Evolutionary conservation across 2,329 filamentous ascomycete genomes (phyloP).

Genomic region (Cladosporium oxysporum): DNA sequence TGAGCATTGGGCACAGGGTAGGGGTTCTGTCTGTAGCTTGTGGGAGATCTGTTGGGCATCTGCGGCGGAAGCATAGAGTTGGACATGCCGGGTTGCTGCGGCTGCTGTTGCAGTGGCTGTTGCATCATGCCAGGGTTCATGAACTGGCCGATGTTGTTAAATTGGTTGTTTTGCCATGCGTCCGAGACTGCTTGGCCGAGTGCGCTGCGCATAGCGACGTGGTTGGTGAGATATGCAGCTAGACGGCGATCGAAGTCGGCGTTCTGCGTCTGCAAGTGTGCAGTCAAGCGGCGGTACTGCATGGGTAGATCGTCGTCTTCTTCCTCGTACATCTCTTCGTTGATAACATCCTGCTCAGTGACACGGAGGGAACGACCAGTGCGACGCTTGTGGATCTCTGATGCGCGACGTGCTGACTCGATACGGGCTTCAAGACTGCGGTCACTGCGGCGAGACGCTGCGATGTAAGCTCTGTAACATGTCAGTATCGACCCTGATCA

Average conservation of each 20-base stretch:
- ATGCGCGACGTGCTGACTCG: constrained; percentile 83
- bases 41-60: constrained; percentile 27
- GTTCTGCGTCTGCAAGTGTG: constrained; percentile 62
- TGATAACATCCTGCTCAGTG: constrained; percentile 81
- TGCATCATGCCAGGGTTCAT: constrained; percentile 40
- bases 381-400: constrained; percentile 85
- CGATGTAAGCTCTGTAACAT: constrained; percentile 74
- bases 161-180: constrained; percentile 42
- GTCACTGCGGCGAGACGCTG: constrained; percentile 83
- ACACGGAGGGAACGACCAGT: constrained; percentile 82
- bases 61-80: constrained; percentile 34
- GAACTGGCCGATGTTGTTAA: constrained; percentile 42
- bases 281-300: constrained; percentile 64
- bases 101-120: constrained; percentile 24
- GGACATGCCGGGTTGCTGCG: constrained; percentile 27
- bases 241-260: constrained; percentile 63
- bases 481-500: constrained; percentile 5
- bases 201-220: constrained; percentile 57
- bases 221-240: constrained; percentile 59
- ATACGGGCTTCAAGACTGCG: constrained; percentile 84
- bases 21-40: constrained; percentile 44
- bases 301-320: constrained; percentile 79
- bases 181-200: constrained; percentile 48
- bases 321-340: constrained; percentile 96
- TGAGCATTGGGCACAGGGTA: constrained; percentile 42